Base-by-base conservation (phyloP, 2,329 filamentous ascomycete species). In the Alternaria longipes region DNA sequence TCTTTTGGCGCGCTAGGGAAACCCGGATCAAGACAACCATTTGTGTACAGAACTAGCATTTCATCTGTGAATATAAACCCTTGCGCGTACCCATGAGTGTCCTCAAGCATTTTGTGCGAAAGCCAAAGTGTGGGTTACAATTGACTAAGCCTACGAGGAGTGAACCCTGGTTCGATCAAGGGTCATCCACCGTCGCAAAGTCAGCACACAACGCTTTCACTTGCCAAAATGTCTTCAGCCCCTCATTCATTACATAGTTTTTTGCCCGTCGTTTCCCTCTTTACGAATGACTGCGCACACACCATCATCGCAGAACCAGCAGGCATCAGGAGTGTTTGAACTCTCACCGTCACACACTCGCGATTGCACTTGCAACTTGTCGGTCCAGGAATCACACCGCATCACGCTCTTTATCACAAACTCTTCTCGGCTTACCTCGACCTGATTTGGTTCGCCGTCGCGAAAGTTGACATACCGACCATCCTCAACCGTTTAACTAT, bases 101-200 rank as follows among this genome's bases (percentile, higher is more conserved):
- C 38, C 28, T 18, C 46, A 40, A 56, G 40, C 22, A 42, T 55
- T 22, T 30, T 30, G 30, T 42, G 52, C 44, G 26, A 38, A 24
- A 16, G 9, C 14, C 34, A 28, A 56, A 42, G 44, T 32, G 11
- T 30, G 51, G 22, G 5, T 36, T 28, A 28, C 9, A 18, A 44
- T 32, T 44, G 56, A 30, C 44, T 12, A 11, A 38, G 4, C 3
- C 38, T 18, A 38, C 22, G 20, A 36, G 28, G 34, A 34, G 52
- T 49, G 44, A 55, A 56, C 28, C n/a, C 28, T 46, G 38, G 44
- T 50, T 59, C 50, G 44, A 30, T 50, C 56, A n/a, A 52, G 50
- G 50, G 36, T 41, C 32, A 52, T 41, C 50, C 50, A 41, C 36
- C 11, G 24, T 41, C 24, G 20, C 30, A 8, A 38, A 34, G 46